phyloP scores from a whole-genome alignment of 2,329 filamentous ascomycete species.

The Xylariaceae sp. region DNA sequence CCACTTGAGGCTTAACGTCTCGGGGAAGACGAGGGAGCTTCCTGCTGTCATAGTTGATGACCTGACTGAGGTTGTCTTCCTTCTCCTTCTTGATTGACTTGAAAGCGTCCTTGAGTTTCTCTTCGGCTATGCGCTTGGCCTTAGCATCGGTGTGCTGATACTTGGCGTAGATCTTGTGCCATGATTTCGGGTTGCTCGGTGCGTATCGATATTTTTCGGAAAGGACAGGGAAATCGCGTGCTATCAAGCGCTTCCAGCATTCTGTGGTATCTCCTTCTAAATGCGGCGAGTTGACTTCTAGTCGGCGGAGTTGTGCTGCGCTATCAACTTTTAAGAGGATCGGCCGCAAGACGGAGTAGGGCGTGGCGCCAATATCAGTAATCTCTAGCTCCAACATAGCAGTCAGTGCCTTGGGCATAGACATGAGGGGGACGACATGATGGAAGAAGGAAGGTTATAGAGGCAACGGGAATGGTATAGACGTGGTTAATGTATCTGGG shows the following conservation, averaged over 20 bases:
- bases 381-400: conserved; percentile 49
- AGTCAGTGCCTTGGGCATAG: conserved; percentile 17
- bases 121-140: conserved; percentile 63
- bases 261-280: conserved; percentile 72
- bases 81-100: conserved; percentile 63
- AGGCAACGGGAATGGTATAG: background rate
- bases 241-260: conserved; percentile 81
- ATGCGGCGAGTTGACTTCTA: conserved; percentile 80
- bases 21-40: conserved; percentile 51
- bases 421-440: background rate
- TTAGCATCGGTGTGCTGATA: conserved; percentile 66
- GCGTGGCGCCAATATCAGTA: conserved; percentile 72
- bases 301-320: conserved; percentile 73
- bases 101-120: conserved; percentile 62
- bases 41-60: conserved; percentile 55
- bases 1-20: conserved; percentile 38
- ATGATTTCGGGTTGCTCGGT: conserved; percentile 70
- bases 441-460: background rate
- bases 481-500: background rate
- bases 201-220: conserved; percentile 65
- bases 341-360: conserved; percentile 68
- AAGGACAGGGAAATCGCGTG: conserved; percentile 74
- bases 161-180: conserved; percentile 78
- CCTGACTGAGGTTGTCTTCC: conserved; percentile 60
- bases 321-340: conserved; percentile 75